Evolutionary conservation across 441 rosid genomes (phyloP).

Genomic region (Brassica balearica): DNA sequence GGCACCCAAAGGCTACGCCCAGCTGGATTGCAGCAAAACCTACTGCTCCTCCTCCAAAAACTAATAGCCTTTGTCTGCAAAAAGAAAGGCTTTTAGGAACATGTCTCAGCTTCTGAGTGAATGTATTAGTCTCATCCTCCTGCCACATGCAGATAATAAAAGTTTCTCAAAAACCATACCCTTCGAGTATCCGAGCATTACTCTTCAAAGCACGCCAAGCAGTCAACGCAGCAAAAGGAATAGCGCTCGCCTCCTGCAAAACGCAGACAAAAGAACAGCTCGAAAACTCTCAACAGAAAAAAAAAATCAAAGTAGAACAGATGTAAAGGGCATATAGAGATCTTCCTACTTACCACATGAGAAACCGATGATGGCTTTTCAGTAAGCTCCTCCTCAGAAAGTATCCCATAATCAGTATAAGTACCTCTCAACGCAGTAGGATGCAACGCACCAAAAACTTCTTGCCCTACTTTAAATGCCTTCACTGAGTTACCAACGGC

Average conservation of each 20-base stretch:
- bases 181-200: conserved; percentile 87
- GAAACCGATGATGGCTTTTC: conserved; percentile 74
- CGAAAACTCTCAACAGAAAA: not conserved
- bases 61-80: conserved; percentile 78
- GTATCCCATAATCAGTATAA: conserved; percentile 81
- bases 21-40: conserved; percentile 95
- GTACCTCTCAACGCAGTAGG: conserved; percentile 98
- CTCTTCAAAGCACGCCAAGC: conserved; percentile 96
- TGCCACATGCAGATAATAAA: conserved; percentile 2
- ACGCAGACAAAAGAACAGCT: conserved; percentile 25
- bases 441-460: conserved; percentile 97
- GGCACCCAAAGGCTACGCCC: conserved; percentile 77
- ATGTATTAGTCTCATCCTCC: not conserved
- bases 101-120: not conserved
- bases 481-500: conserved; percentile 76
- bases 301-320: no score
- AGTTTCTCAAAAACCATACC: conserved; percentile 52
- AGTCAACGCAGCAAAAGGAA: conserved; percentile 96
- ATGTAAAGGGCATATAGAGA: not conserved
- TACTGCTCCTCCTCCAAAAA: conserved; percentile 95
- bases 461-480: conserved; percentile 70
- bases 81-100: not conserved
- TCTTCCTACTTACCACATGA: conserved; percentile 62
- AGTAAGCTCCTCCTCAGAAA: conserved; percentile 81
- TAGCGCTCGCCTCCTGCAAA: conserved; percentile 86